phyloP scores from a whole-genome alignment of 2,329 filamentous ascomycete species.

The Geosmithia putterillii region DNA sequence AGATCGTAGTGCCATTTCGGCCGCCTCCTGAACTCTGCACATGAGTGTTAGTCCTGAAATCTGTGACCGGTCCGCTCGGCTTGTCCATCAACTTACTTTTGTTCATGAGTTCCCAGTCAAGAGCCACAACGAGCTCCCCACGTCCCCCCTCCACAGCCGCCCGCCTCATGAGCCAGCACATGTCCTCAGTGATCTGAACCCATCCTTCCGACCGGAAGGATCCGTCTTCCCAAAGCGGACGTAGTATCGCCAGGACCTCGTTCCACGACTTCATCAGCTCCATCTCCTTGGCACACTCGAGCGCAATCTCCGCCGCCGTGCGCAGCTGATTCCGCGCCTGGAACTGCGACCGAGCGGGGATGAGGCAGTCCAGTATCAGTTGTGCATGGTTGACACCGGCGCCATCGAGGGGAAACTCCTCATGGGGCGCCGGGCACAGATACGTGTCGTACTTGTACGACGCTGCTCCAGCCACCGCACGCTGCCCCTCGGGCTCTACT shows the following conservation, averaged over 20 bases:
- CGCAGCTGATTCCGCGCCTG: constrained; percentile 39
- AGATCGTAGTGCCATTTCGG: constrained; percentile 51
- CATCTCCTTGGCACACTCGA: constrained; percentile 46
- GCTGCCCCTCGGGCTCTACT: constrained; percentile 32
- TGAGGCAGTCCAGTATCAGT: constrained; percentile 40
- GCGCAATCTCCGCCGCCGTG: constrained; percentile 39
- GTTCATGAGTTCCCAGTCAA: constrained; percentile 54
- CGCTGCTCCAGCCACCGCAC: constrained; percentile 33
- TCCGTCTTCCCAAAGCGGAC: constrained; percentile 44
- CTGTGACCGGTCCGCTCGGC: neutral
- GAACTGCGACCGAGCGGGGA: constrained; percentile 40
- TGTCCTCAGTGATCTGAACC: constrained; percentile 45
- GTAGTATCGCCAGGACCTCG: constrained; percentile 38
- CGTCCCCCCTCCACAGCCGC: constrained; percentile 40
- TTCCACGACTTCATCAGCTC: constrained; percentile 37
- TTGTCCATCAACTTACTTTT: constrained; percentile 36
- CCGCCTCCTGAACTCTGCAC: constrained; percentile 37
- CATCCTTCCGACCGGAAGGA: constrained; percentile 47
- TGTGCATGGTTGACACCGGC: constrained; percentile 41
- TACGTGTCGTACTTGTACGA: constrained; percentile 52
- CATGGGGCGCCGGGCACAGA: constrained; percentile 50
- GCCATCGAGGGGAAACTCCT: constrained; percentile 42
- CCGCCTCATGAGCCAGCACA: constrained; percentile 47
- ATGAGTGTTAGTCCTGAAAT: neutral
- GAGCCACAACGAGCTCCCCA: constrained; percentile 43